Base-by-base conservation (phyloP, 106 monocot genomes). In the Agapanthus africanus region DNA sequence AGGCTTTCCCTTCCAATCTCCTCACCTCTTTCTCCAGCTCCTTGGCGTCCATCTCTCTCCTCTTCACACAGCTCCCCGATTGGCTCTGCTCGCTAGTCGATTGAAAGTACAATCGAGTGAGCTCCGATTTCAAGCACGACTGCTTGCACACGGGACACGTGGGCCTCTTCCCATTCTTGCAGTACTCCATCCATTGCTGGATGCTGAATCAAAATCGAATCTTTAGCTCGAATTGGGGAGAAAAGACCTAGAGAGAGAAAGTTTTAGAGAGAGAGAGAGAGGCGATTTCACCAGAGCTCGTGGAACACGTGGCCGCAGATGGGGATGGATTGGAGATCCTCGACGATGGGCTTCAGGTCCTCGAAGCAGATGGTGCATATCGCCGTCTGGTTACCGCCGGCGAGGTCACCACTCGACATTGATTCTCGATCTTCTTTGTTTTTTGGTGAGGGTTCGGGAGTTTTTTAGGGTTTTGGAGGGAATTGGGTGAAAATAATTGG, bases 111-210 rank as follows among this genome's bases (percentile, higher is more conserved):
- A 99, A 84, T 54, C 90, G 79, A 42, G 76, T 85, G 64, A 87
- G 71, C 13, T 41, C 54, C 26, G 62, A 22, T 34, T 19, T 49
- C 54, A 68, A 47, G 66, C 79, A 99, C n/a, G 85, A 71, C 69
- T 90, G 93, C 81, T 93, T 99, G 81, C 99, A 99, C 44, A 99
- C 79, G 11, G 99, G 99, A 66, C 93, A 99, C 40, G 87, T 78
- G 25, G 85, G 79, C 68, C 79, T 80, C 78, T 93, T 93, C 50
- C 85, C 97, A 0, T 63, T 72, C 0, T 84, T 82, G 78, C 92
- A 93, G 85, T 93, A 99, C 79, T 99, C 99, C 65, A 90, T 59
- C 93, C 99, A 99, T 73, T 93, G 93, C 71, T 99, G 90, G 18
- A 99, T 79, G 78, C 97, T 95, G 67, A 15, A 19, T 36, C 18